Conservation (phyloP, 225 moss, liverwort and hornwort species). For the Anthoceros angustus region DNA sequence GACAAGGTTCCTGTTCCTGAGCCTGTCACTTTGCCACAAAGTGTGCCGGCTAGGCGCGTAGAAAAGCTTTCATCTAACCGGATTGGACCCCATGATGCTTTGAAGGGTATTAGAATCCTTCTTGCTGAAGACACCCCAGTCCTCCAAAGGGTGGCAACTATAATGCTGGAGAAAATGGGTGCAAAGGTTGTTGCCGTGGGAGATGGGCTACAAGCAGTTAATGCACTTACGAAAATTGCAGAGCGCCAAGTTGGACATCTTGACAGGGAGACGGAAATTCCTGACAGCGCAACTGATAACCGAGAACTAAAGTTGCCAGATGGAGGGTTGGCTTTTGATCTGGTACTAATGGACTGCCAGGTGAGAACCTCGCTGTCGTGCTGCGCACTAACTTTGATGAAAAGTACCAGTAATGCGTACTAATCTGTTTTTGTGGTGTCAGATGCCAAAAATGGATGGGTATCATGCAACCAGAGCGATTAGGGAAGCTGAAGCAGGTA, state of each 20-base stretch:
- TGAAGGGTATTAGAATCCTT: conserved; percentile 61
- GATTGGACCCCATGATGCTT: conserved; percentile 31
- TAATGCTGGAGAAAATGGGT: conserved; percentile 67
- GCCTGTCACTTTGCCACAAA: not conserved
- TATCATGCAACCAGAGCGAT: conserved; percentile 77
- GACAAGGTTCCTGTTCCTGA: conserved; percentile 7
- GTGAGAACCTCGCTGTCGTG: conserved; percentile 14
- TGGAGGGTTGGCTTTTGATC: conserved; percentile 23
- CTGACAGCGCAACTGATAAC: not conserved
- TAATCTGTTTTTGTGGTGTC: conserved; percentile 10
- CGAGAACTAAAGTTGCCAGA: not conserved
- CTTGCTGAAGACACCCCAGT: conserved; percentile 78
- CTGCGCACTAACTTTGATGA: not conserved
- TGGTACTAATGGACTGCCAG: conserved; percentile 94
- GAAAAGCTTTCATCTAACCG: conserved; percentile 3
- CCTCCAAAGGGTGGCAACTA: conserved; percentile 61
- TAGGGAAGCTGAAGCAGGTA: conserved; percentile 56
- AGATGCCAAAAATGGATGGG: conserved; percentile 98
- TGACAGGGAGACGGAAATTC: conserved; percentile 5
- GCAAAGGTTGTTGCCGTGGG: conserved; percentile 54
- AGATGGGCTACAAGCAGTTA: conserved; percentile 67
- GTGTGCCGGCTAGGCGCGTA: not conserved
- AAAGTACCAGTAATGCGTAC: not conserved
- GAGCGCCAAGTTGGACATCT: conserved; percentile 11
- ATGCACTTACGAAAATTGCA: conserved; percentile 40